Evolutionary conservation across 2,329 filamentous ascomycete species (phyloP).

Genomic region (Juglanconis juglandina): DNA sequence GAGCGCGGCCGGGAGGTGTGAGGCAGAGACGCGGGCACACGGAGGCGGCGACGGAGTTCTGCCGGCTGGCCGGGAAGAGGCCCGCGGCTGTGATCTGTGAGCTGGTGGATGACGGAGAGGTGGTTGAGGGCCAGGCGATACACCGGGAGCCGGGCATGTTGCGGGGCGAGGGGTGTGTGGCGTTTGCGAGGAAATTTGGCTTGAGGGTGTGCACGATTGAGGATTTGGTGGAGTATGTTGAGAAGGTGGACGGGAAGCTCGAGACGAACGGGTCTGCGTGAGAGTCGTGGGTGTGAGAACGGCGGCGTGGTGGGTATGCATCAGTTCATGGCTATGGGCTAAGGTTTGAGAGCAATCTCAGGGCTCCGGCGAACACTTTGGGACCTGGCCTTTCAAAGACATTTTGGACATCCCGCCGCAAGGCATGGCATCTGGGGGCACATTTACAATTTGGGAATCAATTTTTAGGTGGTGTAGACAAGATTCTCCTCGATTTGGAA

Average conservation of each 20-base stretch:
- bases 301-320: no score
- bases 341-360: no score
- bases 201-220: constrained; percentile 95
- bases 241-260: constrained; percentile 67
- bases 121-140: constrained; percentile 65
- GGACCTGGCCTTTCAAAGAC: neutral
- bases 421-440: constrained; percentile 7
- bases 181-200: constrained; percentile 83
- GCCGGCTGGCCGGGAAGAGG: constrained; percentile 73
- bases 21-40: constrained; percentile 80
- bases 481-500: no score
- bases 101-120: constrained; percentile 80
- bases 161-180: constrained; percentile 80
- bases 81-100: constrained; percentile 84
- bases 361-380: neutral
- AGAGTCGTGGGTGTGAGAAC: neutral
- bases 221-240: constrained; percentile 76
- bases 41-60: constrained; percentile 90
- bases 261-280: constrained; percentile 38
- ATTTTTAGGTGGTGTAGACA: no score
- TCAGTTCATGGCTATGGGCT: no score
- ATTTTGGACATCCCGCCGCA: constrained; percentile 7
- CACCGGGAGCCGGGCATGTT: constrained; percentile 78
- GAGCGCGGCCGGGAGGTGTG: constrained; percentile 76
- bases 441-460: no score